Base-by-base conservation (phyloP, 768 basidiomycete species). In the Tubosaeta sp. region DNA sequence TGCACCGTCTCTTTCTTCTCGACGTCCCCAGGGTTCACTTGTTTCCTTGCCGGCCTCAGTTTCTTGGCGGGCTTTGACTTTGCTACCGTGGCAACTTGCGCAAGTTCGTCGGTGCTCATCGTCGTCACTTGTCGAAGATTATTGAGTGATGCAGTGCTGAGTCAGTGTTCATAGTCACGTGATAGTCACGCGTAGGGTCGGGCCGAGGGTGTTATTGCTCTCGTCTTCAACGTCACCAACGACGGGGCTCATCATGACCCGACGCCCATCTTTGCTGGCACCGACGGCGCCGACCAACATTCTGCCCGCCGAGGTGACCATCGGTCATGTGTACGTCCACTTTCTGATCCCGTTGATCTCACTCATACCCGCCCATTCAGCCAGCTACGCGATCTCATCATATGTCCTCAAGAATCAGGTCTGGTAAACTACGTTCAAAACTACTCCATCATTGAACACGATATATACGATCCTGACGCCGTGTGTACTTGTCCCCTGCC, bases 11-110 rank as follows among this genome's bases (percentile, higher is more conserved):
- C 92, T 46, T 81, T 84, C 72, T 91, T 92, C 58, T 90, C 90
- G 16, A 95, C 89, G 60, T 95, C 87, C 34, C 92, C 94, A 1
- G 88, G 74, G 59, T 89, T 87, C 12, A 97, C 93, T 63, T 97
- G 94, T 63, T 95, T 93, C 45, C 93, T 75, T n/a, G 94, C 94
- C 5, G 95, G 95, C 60, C 88, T 88, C 13, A 91, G 75, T 64
- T 91, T 92, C 68, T 87, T 91, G 33, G 57, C 31, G 14, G 66
- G 66, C 50, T 65, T 71, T 49, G 59, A 54, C 48, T 63, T 65
- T 3, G 39, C 51, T 35, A 53, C 56, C 8, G 52, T 38, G 32
- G 58, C 53, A 11, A 50, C 56, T 31, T 59, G 60, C 3, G 47
- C 42, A 16, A 59, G 61, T 46, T 63, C 69, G 35, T 65, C 65